phyloP scores from a whole-genome alignment of 2,329 filamentous ascomycete genomes.

The Cladobotryum protrusum region DNA sequence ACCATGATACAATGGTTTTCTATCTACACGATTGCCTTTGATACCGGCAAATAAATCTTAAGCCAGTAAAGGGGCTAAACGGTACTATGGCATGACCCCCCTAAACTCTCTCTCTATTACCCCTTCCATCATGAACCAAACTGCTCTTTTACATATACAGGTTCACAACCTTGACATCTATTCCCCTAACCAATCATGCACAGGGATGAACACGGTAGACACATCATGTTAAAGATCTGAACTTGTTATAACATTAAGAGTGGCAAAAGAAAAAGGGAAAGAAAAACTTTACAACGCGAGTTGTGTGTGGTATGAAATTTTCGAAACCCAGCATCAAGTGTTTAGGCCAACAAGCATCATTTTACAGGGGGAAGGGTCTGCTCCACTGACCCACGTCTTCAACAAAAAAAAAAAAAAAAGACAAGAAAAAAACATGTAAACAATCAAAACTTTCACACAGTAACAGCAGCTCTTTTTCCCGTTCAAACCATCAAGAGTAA shows the following conservation, averaged over 20 bases:
- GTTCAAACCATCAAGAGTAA: conserved; percentile 21
- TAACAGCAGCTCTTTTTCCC: conserved; percentile 22
- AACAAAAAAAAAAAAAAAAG: conserved; percentile 8
- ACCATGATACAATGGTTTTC: too few species aligned
- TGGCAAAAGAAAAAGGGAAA: background rate
- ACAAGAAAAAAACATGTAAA: conserved; percentile 12
- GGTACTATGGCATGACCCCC: too few species aligned
- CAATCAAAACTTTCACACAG: conserved; percentile 13
- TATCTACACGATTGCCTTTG: too few species aligned
- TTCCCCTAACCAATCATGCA: too few species aligned
- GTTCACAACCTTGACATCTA: too few species aligned
- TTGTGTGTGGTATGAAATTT: conserved; percentile 1
- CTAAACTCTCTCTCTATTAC: too few species aligned
- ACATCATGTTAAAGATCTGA: background rate
- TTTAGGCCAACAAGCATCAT: conserved; percentile 3
- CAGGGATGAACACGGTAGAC: background rate
- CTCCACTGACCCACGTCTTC: background rate
- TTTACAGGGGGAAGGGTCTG: conserved; percentile 9
- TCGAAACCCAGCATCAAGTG: background rate
- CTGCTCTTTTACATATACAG: too few species aligned
- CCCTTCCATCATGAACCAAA: too few species aligned
- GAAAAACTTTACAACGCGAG: background rate
- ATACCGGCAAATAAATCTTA: too few species aligned
- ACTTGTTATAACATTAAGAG: too few species aligned
- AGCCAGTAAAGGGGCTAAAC: too few species aligned